These are phyloP conservation scores for Bruguiera hainesii DNA, from an alignment of 441 rosid species.

Conservation along the genomic window DNA sequence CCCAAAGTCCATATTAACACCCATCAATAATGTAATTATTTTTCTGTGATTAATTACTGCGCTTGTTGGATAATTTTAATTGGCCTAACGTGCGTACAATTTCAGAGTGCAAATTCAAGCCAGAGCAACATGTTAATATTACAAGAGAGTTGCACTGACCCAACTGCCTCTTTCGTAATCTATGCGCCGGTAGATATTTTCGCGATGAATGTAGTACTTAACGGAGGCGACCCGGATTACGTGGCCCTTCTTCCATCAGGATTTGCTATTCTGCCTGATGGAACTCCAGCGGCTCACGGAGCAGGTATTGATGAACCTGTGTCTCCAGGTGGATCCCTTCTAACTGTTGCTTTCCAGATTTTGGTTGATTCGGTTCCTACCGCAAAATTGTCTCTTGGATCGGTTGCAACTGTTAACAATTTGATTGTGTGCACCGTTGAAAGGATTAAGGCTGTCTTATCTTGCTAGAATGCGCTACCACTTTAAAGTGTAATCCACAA, in stretches of 20 bases:
- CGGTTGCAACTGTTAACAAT: slow-evolving; percentile 84
- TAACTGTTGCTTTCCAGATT: slow-evolving; percentile 80
- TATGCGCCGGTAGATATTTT: slow-evolving; percentile 76
- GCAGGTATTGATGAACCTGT: slow-evolving; percentile 27
- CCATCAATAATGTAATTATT: neutral
- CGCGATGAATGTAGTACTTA: slow-evolving; percentile 60
- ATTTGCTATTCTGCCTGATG: slow-evolving; percentile 79
- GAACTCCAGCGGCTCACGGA: slow-evolving; percentile 24
- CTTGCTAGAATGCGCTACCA: slow-evolving; percentile 36
- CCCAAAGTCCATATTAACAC: too few relatives aligned
- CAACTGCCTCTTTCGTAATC: slow-evolving; percentile 61
- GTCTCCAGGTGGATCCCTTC: slow-evolving; percentile 64
- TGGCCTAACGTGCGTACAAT: neutral
- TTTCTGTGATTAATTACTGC: neutral
- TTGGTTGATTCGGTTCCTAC: slow-evolving; percentile 66
- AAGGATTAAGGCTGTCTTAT: slow-evolving; percentile 57
- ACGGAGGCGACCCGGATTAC: slow-evolving; percentile 68
- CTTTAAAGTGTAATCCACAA: neutral
- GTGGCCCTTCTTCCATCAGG: slow-evolving; percentile 90
- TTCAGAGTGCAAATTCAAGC: slow-evolving; percentile 57
- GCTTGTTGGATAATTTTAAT: neutral
- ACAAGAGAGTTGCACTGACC: slow-evolving; percentile 77
- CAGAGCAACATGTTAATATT: slow-evolving; percentile 69
- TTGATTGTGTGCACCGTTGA: slow-evolving; percentile 67
- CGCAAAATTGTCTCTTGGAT: slow-evolving; percentile 62